Conservation (phyloP, 352 stramenopile genomes). For the Pythium myriotylum region DNA sequence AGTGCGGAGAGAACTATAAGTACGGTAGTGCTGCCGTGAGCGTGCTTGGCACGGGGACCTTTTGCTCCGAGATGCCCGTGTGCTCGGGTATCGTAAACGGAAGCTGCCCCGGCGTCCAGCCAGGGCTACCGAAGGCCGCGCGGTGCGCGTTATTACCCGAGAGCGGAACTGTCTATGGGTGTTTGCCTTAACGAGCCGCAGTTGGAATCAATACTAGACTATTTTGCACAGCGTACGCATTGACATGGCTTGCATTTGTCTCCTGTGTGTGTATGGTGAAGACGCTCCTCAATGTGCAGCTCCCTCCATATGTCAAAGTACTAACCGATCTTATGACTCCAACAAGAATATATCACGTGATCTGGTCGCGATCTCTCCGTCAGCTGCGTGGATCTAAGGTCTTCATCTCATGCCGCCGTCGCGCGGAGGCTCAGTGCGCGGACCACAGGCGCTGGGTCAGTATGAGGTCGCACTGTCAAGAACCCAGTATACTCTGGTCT, state of each 20-base stretch:
- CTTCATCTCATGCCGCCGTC: too few relatives aligned
- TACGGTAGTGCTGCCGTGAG: conserved; percentile 20
- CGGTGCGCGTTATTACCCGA: conserved; percentile 7
- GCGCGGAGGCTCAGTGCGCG: neutral
- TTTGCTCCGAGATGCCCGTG: conserved; percentile 20
- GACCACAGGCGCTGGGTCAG: neutral
- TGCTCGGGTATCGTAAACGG: conserved; percentile 8
- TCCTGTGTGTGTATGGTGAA: too few relatives aligned
- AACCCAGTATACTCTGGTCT: neutral
- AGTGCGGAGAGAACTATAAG: conserved; percentile 8
- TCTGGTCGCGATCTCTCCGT: too few relatives aligned
- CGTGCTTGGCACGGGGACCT: conserved; percentile 21
- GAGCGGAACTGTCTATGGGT: conserved; percentile 11
- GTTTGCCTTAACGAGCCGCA: conserved; percentile 11
- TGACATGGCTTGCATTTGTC: too few relatives aligned
- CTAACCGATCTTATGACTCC: too few relatives aligned
- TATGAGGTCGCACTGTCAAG: conserved; percentile 5
- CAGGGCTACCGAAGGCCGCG: conserved; percentile 1
- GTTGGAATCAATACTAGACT: too few relatives aligned
- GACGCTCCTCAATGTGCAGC: too few relatives aligned
- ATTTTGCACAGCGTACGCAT: too few relatives aligned
- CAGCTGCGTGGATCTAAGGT: too few relatives aligned
- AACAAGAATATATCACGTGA: too few relatives aligned
- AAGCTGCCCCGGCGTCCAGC: conserved; percentile 23
- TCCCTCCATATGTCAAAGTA: too few relatives aligned